Percentiles rank a stretch among this genome's conserved stretches.
phyloP scores from a whole-genome alignment of 805 yeast species.

The Grigorovia transvaalensis region DNA sequence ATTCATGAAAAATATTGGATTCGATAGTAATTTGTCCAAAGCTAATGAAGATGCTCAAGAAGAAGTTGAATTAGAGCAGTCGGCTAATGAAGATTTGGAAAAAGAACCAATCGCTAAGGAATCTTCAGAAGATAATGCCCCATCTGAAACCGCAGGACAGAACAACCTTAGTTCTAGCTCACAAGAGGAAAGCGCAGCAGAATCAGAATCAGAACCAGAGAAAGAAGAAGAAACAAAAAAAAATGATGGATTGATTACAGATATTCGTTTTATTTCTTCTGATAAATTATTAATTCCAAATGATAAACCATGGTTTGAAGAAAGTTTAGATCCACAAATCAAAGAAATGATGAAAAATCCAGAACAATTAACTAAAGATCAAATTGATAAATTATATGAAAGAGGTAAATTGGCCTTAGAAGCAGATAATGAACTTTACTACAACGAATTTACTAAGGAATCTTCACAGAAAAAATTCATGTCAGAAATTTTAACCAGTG shows the following conservation, averaged over 20 bases:
- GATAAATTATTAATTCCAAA: conserved; percentile 50
- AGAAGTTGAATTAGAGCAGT: conserved; percentile 15
- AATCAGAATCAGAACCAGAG: conserved; percentile 24
- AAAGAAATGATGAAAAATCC: conserved; percentile 14
- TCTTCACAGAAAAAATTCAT: conserved; percentile 80
- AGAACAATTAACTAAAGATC: conserved; percentile 34
- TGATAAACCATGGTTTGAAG: conserved; percentile 67
- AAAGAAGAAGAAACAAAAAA: conserved; percentile 17
- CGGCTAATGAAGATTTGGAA: conserved; percentile 12
- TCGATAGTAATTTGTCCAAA: conserved; percentile 31
- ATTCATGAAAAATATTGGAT: conserved; percentile 61
- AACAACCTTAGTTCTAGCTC: conserved; percentile 11
- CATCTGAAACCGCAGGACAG: conserved; percentile 13
- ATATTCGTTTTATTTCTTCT: conserved; percentile 36
- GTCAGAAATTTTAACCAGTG: conserved; percentile 77
- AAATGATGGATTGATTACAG: conserved; percentile 26
- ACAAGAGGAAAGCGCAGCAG: conserved; percentile 23
- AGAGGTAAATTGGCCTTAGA: conserved; percentile 60
- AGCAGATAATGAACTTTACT: conserved; percentile 59
- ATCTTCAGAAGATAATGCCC: conserved; percentile 6
- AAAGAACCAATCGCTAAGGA: conserved; percentile 13
- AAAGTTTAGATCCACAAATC: conserved; percentile 33
- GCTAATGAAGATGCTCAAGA: conserved; percentile 24
- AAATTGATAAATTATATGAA: conserved; percentile 48
- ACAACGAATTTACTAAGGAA: conserved; percentile 61